phyloP scores from a whole-genome alignment of 345 rosid species.

The Eucalyptus tenuipes region DNA sequence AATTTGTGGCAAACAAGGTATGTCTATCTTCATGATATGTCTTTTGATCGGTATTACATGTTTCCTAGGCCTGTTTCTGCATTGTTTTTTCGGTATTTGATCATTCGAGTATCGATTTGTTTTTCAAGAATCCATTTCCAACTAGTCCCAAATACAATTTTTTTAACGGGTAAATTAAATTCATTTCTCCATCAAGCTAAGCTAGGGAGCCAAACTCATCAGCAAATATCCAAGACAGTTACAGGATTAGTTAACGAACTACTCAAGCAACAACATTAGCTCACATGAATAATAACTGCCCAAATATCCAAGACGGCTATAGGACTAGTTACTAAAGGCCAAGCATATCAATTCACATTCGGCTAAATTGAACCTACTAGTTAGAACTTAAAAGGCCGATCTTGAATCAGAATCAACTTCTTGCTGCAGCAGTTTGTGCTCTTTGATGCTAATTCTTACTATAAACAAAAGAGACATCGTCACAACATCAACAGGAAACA shows the following conservation, averaged over 20 bases:
- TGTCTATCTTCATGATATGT: too few relatives aligned
- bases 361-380: background rate
- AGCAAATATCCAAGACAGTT: too few relatives aligned
- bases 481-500: background rate
- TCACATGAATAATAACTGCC: background rate
- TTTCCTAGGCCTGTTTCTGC: fast-evolving
- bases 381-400: background rate
- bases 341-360: background rate
- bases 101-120: too few relatives aligned
- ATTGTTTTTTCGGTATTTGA: too few relatives aligned
- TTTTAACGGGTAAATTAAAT: too few relatives aligned
- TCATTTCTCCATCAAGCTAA: too few relatives aligned
- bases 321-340: background rate
- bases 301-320: background rate
- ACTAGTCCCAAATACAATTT: too few relatives aligned
- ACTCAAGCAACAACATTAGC: background rate
- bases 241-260: too few relatives aligned
- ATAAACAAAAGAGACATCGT: background rate
- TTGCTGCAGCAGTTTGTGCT: background rate
- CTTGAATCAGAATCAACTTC: background rate
- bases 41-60: fast-evolving
- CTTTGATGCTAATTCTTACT: background rate
- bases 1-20: fast-evolving
- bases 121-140: fast-evolving
- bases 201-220: fast-evolving